phyloP scores from a whole-genome alignment of 768 basidiomycete genomes.

The Saitozyma podzolica region DNA sequence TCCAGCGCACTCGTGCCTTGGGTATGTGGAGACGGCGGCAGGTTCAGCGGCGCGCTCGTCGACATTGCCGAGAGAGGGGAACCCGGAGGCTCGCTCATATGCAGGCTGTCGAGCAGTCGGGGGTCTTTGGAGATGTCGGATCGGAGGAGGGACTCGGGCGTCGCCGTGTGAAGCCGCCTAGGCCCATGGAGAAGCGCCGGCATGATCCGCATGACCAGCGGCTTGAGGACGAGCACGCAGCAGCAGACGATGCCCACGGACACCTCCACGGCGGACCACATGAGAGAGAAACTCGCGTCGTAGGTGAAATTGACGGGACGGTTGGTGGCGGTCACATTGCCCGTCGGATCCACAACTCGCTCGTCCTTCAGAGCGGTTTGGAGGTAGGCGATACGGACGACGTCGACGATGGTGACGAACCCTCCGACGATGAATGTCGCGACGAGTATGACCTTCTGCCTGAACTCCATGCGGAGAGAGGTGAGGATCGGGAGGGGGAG shows the following conservation, averaged over 20 bases:
- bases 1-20: neutral
- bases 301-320: conserved; percentile 38
- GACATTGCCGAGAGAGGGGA: neutral
- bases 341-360: conserved; percentile 2
- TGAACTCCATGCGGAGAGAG: conserved; percentile 42
- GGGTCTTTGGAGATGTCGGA: neutral
- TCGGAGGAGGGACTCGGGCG: neutral
- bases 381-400: conserved; percentile 48
- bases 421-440: conserved; percentile 48
- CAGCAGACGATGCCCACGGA: conserved; percentile 45
- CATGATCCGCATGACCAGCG: conserved; percentile 40
- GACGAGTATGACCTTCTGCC: conserved; percentile 46
- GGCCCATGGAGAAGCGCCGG: conserved; percentile 28
- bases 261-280: conserved; percentile 50
- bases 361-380: conserved; percentile 41
- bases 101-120: neutral
- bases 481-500: conserved; percentile 50
- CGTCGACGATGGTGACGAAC: conserved; percentile 49
- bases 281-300: conserved; percentile 40
- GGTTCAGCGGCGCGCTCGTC: neutral
- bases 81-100: neutral
- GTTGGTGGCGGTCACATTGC: conserved; percentile 4
- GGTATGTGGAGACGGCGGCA: neutral
- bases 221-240: conserved; percentile 48
- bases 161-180: neutral